Base-by-base conservation (phyloP, 73 alveolate genomes). In the Paramecium sonneborni region DNA sequence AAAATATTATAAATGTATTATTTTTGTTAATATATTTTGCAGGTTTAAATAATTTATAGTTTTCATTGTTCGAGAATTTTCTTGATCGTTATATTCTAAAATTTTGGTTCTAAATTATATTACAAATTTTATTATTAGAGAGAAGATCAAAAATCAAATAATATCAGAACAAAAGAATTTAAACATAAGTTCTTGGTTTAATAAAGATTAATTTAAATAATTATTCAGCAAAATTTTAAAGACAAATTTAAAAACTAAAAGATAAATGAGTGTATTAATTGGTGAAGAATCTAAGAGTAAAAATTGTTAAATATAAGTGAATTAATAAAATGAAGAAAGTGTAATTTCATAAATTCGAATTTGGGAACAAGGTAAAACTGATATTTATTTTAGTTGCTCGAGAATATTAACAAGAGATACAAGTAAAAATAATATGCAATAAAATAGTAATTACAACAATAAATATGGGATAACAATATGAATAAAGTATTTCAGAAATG, bases 311-410 rank as follows among this genome's bases (percentile, higher is more conserved):
- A 72, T 72, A 30, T 32, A 35, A 72, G 86, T 32, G 86, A 72
- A 41, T 30, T 38, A 72, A 38, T 18, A 12, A 72, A 37, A 32
- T 2, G n/a, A 72, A 35, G 20, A 32, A 35, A 28, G 44, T 15
- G 55, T 32, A 1, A n/a, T 12, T 5, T 7, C 11, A 7, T 35
- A 72, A n/a, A 20, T 35, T 34, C 56, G 86, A 10, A 32, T 72
- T 21, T 72, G 86, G 86, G 86, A 72, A 38, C 57, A 72, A 72
- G 35, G 86, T 72, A 72, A 35, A 72, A 72, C 84, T 62, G 20
- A 62, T 35, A 32, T 32, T 28, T 37, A 28, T 28, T 72, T 34
- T 35, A 72, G 86, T 72, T 72, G 86, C 86, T 21, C 37, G 11
- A 37, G 38, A 20, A 20, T 72, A 72, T 72, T 41, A 41, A 28